These are phyloP conservation scores for Alternaria postmessia DNA, from an alignment of 2,329 filamentous ascomycete species.

Conservation along the genomic window DNA sequence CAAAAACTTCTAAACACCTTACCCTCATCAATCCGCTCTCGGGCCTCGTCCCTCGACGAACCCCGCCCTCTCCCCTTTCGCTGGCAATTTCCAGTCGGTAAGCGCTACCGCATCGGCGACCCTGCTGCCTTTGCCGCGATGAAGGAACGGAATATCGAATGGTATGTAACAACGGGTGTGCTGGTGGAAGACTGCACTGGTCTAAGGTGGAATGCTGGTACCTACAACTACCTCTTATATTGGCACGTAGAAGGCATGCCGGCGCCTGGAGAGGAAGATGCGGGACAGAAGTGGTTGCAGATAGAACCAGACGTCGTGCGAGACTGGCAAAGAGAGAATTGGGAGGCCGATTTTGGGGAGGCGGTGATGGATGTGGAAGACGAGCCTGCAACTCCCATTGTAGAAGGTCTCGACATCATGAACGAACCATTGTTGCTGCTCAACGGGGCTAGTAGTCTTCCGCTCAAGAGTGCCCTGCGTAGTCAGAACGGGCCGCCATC, in stretches of 20 bases:
- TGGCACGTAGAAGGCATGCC: constrained; percentile 6
- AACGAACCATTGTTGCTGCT: neutral
- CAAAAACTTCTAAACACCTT: constrained; percentile 1
- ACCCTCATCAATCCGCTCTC: constrained; percentile 2
- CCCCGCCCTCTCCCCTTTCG: neutral
- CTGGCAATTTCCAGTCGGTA: neutral
- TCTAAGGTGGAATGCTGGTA: constrained; percentile 3
- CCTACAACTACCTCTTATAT: neutral
- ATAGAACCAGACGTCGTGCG: neutral
- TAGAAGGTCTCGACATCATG: neutral
- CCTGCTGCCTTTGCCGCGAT: neutral
- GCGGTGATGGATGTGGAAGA: neutral
- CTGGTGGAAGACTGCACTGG: neutral
- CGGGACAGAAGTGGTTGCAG: neutral
- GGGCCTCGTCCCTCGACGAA: neutral
- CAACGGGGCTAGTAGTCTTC: neutral
- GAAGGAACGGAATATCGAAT: neutral
- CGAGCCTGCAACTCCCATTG: neutral
- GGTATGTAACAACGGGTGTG: constrained; percentile 5
- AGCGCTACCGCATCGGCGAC: constrained; percentile 1
- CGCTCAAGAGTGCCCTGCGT: neutral
- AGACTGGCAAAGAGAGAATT: neutral
- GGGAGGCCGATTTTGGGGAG: neutral
- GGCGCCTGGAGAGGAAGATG: neutral
- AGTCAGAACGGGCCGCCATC: neutral